Evolutionary conservation across 2,329 filamentous ascomycete species (phyloP), one percentile per base, ranked within the genome.

Genomic region (Colletotrichum zoysiae): DNA sequence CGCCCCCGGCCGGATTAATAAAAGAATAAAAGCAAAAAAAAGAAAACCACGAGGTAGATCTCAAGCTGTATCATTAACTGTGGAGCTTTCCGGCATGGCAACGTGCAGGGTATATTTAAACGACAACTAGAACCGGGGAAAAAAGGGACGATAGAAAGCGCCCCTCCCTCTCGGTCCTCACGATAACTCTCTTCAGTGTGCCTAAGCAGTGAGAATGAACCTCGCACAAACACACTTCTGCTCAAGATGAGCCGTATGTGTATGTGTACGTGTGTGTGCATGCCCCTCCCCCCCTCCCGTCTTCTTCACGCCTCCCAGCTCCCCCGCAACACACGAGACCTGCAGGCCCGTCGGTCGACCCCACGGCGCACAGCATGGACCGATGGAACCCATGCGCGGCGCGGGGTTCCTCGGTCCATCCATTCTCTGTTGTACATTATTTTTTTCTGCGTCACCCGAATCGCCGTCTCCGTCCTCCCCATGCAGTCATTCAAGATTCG

Each of bases 311-410:
- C 48, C 38, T 33, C 16, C 12, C 63, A 38, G 30, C 46, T 60
- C 65, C 46, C 46, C 65, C 38, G 40, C 55, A 35, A 40, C 42
- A 23, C 44, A 58, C 44, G 40, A 64, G 46, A 72, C 59, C 65
- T 60, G 55, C 65, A 69, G 46, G 20, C 30, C 40, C 56, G 48
- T n/a, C 18, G 53, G 53, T n/a, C 40, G 65, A 64, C 69, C 59
- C 59, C 33, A 72, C 65, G 46, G n/a, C 44, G 66, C 42, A 65
- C 53, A n/a, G 18, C 68, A 50, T 59, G 35, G 7, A 8, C 35
- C 35, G 12, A 50, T 11, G 40, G 50, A 50, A 23, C 33, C 57
- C 42, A 42, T 30, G 30, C 46, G n/a, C 48, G 33, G 40, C 42
- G 55, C 61, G 65, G 30, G 30, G 30, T 30, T 30, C 30, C 26